Conservation (phyloP, 768 basidiomycete species). For the Lentinula lateritia region DNA sequence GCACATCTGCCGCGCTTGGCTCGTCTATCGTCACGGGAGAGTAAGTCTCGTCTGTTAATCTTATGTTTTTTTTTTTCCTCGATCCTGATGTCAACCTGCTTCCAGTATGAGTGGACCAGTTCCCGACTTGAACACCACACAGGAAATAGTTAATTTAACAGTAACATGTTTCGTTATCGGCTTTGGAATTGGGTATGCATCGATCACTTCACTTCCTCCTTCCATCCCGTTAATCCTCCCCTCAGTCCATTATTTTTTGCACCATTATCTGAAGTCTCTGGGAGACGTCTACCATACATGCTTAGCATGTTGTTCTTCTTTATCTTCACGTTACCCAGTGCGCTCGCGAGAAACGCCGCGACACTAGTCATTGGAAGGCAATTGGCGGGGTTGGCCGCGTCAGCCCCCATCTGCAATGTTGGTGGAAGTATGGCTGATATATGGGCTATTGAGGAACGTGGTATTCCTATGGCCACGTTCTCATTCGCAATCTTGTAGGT, state of each 20-base stretch:
- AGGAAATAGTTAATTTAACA: constrained; percentile 35
- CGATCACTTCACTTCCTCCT: constrained; percentile 11
- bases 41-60: constrained; percentile 17
- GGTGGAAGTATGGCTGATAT: constrained; percentile 39
- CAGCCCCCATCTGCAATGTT: constrained; percentile 38
- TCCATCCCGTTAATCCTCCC: background rate
- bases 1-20: constrained; percentile 30
- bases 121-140: constrained; percentile 23
- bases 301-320: constrained; percentile 34
- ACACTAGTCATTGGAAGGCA: constrained; percentile 38
- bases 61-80: background rate
- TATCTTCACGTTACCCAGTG: constrained; percentile 42
- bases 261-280: constrained; percentile 31
- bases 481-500: constrained; percentile 40
- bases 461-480: constrained; percentile 45
- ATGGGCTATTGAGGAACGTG: constrained; percentile 35
- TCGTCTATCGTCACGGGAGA: constrained; percentile 37
- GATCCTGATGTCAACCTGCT: background rate
- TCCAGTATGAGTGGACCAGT: constrained; percentile 28
- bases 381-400: constrained; percentile 38
- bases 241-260: constrained; percentile 35
- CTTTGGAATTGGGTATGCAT: constrained; percentile 31
- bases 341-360: constrained; percentile 37
- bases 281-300: constrained; percentile 30
- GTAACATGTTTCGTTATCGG: constrained; percentile 39